These are phyloP conservation scores for Naganishia friedmannii DNA, from an alignment of 768 basidiomycete genomes.

Conservation along the genomic window DNA sequence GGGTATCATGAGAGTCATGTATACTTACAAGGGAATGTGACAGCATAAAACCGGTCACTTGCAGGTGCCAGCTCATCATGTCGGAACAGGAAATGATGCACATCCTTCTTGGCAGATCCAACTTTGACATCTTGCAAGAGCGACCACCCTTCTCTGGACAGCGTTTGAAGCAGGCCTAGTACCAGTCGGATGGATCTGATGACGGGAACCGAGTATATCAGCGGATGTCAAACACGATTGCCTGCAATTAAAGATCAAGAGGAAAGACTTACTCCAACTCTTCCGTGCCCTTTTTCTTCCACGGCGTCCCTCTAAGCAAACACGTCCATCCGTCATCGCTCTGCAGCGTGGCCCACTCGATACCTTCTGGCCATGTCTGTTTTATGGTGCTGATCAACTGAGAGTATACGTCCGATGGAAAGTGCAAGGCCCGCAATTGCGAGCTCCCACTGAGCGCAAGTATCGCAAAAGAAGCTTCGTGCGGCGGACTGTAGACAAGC, in stretches of 20 bases:
- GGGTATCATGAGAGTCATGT: no score
- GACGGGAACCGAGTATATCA: not conserved
- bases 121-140: slow-evolving; percentile 16
- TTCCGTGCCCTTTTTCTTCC: slow-evolving; percentile 21
- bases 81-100: slow-evolving; percentile 22
- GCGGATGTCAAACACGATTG: not conserved
- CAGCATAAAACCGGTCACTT: slow-evolving; percentile 11
- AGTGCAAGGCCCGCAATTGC: slow-evolving; percentile 8
- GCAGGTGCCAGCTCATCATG: not conserved
- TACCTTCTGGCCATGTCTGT: slow-evolving; percentile 13
- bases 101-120: slow-evolving; percentile 17
- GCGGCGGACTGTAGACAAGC: not conserved
- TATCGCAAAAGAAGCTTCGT: slow-evolving; percentile 17
- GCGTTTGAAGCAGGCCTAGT: not conserved
- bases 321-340: slow-evolving; percentile 17
- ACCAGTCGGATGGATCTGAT: slow-evolving; percentile 24
- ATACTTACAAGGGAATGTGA: slow-evolving; percentile 23
- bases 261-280: slow-evolving; percentile 23
- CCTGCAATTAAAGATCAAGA: not conserved
- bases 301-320: slow-evolving; percentile 19
- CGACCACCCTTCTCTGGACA: slow-evolving; percentile 19
- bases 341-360: slow-evolving; percentile 23
- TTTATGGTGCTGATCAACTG: slow-evolving; percentile 4
- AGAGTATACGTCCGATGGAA: slow-evolving; percentile 18
- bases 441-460: slow-evolving; percentile 13